Conservation (phyloP, 1,284 basidiomycete species). For the Phylloporus sp. region DNA sequence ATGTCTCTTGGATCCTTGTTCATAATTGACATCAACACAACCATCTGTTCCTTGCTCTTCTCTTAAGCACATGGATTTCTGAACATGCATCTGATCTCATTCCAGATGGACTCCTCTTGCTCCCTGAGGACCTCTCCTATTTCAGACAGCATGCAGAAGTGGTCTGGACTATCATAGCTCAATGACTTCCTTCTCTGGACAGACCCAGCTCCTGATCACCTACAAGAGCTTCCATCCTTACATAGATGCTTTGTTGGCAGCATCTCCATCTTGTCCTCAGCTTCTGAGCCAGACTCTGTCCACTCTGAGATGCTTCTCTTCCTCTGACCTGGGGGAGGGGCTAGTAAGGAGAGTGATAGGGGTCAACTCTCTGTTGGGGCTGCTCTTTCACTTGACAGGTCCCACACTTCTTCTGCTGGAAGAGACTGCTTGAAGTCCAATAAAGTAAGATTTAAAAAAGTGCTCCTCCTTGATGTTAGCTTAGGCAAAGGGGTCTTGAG, state of each 20-base stretch:
- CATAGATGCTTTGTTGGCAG: no score
- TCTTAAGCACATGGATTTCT: neutral
- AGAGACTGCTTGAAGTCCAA: neutral
- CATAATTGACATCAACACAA: conserved; percentile 4
- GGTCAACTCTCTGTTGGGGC: no score
- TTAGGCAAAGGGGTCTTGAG: no score
- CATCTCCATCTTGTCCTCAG: no score
- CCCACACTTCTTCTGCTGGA: no score
- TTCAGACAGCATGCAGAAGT: neutral
- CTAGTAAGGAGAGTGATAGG: neutral
- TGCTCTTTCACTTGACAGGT: no score
- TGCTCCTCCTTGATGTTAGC: no score
- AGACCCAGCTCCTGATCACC: no score
- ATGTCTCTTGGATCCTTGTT: neutral
- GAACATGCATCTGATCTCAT: neutral
- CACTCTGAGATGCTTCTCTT: neutral
- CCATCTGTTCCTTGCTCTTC: conserved; percentile 15
- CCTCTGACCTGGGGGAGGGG: neutral
- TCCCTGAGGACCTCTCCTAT: no score
- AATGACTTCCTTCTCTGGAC: no score
- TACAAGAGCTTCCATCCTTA: no score
- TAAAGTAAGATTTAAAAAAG: neutral
- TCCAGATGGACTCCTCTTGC: conserved; percentile 1
- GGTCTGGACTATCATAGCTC: neutral
- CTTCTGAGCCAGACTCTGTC: no score